phyloP scores from a whole-genome alignment of 768 basidiomycete species.

The Aureoboletus auriporus region DNA sequence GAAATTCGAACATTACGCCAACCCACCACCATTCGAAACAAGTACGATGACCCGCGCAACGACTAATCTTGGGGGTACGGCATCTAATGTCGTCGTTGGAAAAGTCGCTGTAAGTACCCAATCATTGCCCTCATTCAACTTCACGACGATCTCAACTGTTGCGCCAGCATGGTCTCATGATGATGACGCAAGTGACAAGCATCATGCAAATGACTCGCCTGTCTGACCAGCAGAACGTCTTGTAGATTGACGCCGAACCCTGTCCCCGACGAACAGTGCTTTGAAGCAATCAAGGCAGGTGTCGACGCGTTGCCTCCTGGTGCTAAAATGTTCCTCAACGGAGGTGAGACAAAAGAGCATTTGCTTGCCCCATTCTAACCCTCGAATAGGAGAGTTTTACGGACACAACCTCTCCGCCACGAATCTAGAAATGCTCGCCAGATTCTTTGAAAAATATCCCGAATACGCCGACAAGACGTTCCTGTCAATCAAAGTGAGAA shows the following conservation, averaged over 20 bases:
- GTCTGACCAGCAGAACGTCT: not conserved
- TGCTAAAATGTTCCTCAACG: slow-evolving; percentile 49
- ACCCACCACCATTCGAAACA: not conserved
- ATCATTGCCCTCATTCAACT: too few species aligned
- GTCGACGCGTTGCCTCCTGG: slow-evolving; percentile 40
- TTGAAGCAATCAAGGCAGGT: slow-evolving; percentile 43
- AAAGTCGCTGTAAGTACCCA: slow-evolving; percentile 34
- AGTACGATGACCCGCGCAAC: slow-evolving; percentile 29
- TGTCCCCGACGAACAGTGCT: slow-evolving; percentile 25
- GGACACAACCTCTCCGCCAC: slow-evolving; percentile 36
- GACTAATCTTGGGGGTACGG: slow-evolving; percentile 36
- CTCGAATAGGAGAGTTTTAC: slow-evolving; percentile 51
- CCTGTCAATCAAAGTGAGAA: slow-evolving; percentile 31
- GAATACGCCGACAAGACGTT: slow-evolving; percentile 33
- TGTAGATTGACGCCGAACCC: not conserved
- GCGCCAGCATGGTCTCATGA: not conserved
- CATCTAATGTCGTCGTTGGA: slow-evolving; percentile 33
- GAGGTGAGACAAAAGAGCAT: slow-evolving; percentile 29
- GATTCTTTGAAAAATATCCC: slow-evolving; percentile 46
- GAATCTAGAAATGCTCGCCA: slow-evolving; percentile 46
- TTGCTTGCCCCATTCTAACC: too few species aligned
- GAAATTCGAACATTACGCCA: not conserved
- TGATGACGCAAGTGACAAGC: slow-evolving; percentile 40
- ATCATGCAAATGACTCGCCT: not conserved
- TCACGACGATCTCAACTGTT: not conserved